phyloP scores from a whole-genome alignment of 768 basidiomycete species.

The Naganishia friedmannii region DNA sequence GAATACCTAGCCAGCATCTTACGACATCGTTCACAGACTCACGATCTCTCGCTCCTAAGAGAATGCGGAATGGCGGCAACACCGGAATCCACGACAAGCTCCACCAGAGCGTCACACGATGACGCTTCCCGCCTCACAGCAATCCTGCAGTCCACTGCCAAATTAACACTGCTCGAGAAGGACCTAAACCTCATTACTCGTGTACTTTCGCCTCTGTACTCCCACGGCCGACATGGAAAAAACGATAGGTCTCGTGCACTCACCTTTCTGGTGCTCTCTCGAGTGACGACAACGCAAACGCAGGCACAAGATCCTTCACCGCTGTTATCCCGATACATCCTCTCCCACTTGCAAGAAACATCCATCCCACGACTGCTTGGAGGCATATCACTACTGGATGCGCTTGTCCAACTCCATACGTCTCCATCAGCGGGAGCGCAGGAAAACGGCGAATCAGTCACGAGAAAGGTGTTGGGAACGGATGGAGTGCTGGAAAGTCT shows the following conservation, averaged over 20 bases:
- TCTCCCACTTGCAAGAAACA: constrained; percentile 17
- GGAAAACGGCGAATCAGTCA: background rate
- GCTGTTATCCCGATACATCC: background rate
- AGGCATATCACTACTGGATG: constrained; percentile 10
- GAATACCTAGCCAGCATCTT: too few relatives aligned
- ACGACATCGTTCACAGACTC: background rate
- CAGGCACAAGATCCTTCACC: background rate
- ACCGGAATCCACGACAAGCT: background rate
- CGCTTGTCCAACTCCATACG: constrained; percentile 22
- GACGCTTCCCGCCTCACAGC: constrained; percentile 11
- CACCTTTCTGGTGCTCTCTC: constrained; percentile 20
- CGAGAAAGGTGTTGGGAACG: constrained; percentile 5
- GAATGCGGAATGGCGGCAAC: background rate
- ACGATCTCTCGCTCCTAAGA: background rate
- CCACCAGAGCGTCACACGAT: background rate
- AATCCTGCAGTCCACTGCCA: background rate
- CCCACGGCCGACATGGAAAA: too few relatives aligned
- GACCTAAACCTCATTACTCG: background rate
- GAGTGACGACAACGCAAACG: background rate
- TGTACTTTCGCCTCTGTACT: background rate
- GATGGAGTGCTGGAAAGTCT: constrained; percentile 19
- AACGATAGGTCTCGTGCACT: constrained; percentile 12
- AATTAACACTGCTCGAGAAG: background rate
- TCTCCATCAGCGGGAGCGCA: background rate
- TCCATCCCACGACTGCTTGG: background rate